Conservation (phyloP, 257 asterid genomes). For the Solanum clarkiae region DNA sequence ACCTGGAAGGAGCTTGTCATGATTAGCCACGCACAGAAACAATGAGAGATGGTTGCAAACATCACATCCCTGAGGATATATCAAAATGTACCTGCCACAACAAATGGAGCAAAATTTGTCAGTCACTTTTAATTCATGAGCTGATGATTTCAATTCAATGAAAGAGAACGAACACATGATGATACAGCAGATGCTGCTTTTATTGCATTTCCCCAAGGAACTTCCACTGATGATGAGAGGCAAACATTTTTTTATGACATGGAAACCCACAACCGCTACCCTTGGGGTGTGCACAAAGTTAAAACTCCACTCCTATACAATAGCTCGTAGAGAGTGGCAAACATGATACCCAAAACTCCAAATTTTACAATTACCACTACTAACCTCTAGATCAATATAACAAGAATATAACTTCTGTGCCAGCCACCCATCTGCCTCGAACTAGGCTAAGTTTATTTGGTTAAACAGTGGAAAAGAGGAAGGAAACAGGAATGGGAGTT, state of each 20-base stretch:
- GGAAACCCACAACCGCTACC: too few species aligned
- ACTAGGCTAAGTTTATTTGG: neutral
- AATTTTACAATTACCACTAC: neutral
- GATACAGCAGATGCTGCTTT: neutral
- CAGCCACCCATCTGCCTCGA: neutral
- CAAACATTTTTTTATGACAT: too few species aligned
- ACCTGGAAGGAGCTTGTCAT: conserved; percentile 98
- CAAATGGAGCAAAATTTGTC: conserved; percentile 3
- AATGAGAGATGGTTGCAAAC: conserved; percentile 90
- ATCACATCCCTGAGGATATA: conserved; percentile 97
- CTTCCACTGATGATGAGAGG: neutral
- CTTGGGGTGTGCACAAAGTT: too few species aligned
- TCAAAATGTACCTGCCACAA: conserved; percentile 74
- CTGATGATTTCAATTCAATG: neutral
- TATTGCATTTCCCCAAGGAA: neutral
- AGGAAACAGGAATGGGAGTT: neutral
- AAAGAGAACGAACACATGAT: neutral
- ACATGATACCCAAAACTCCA: neutral
- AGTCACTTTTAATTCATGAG: neutral
- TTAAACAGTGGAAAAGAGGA: neutral
- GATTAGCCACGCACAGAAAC: conserved; percentile 96
- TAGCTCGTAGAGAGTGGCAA: neutral
- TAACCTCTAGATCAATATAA: neutral
- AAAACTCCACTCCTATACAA: too few species aligned
- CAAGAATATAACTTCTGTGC: neutral